Evolutionary conservation across 2,329 filamentous ascomycete genomes (phyloP).

Genomic region (Verticillium zaregamsianum): DNA sequence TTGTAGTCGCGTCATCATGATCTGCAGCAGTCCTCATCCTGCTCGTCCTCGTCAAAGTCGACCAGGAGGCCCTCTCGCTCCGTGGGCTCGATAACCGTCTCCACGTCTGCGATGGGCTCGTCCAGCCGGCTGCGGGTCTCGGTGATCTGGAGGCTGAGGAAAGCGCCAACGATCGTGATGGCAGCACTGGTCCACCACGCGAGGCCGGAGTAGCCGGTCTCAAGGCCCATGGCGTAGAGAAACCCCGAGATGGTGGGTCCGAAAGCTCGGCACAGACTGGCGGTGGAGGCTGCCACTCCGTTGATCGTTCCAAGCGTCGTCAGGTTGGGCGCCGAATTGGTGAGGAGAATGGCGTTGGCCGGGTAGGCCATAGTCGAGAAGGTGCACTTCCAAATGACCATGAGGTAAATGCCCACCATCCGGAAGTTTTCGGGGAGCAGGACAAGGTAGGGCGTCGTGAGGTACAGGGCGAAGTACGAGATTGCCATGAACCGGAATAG

Average conservation of each 20-base stretch:
- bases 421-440: conserved; percentile 70
- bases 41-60: background rate
- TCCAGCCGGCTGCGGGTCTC: conserved; percentile 50
- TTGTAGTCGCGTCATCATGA: background rate
- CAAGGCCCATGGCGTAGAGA: conserved; percentile 75
- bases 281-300: conserved; percentile 84
- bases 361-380: conserved; percentile 90
- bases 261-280: conserved; percentile 82
- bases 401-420: conserved; percentile 69
- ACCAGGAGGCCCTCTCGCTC: conserved; percentile 9
- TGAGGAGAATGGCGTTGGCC: conserved; percentile 81
- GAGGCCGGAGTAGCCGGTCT: conserved; percentile 77
- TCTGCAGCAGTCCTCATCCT: background rate
- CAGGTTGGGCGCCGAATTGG: conserved; percentile 80
- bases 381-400: conserved; percentile 89
- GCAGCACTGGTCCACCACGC: conserved; percentile 89
- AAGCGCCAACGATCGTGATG: conserved; percentile 70
- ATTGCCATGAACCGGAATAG: conserved; percentile 80
- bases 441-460: conserved; percentile 83
- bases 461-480: conserved; percentile 82
- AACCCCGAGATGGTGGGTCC: conserved; percentile 85
- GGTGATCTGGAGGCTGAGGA: conserved; percentile 71
- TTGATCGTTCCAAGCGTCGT: conserved; percentile 88
- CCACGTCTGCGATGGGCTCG: conserved; percentile 34
- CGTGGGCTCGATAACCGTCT: conserved; percentile 25